Evolutionary conservation across 2,329 filamentous ascomycete genomes (phyloP), one percentile per base, ranked within the genome.

Genomic region (Ophiobolus disseminans): DNA sequence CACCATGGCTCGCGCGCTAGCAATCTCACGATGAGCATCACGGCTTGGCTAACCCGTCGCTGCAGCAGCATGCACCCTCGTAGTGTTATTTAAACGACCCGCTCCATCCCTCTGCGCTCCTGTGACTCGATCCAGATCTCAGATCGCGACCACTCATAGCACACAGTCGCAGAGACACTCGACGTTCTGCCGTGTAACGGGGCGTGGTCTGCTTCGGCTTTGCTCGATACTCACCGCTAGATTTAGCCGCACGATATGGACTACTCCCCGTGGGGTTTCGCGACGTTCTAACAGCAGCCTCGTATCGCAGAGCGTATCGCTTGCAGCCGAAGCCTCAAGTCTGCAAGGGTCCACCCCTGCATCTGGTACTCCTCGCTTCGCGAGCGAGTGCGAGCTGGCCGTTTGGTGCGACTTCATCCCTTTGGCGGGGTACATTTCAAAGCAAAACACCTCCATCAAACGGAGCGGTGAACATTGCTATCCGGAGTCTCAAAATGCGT

Each of bases 201-300:
- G 26, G 42, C 48, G 36, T 55, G 40, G 48, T 37, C 45, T 58
- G 52, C 53, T 49, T 55, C 57, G 55, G 59, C 53, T 64, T 60
- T 60, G 57, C 46, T 57, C 47, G 35, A 53, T 46, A 40, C 54
- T 58, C 59, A 62, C 61, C 59, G 61, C 61, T 49, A 56, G 38
- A 50, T 57, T 40, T 54, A 48, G 40, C 52, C 54, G 36, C 42
- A 37, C 46, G 45, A n/a, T n/a, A 54, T 43, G 39, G 39, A 39
- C 47, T 44, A 45, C 32, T 52, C 50, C 53, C 51, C 45, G 50
- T 53, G 52, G 52, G 52, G 44, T 55, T 41, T 37, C 31, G 40
- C 39, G 28, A 3, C 19, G 28, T 32, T 41, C 39, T 40, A 38
- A 45, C 31, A 26, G 30, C 39, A 22, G 36, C 37, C 30, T 40